These are phyloP conservation scores for Trichothecium roseum DNA, from an alignment of 2,329 filamentous ascomycete species.

Conservation along the genomic window DNA sequence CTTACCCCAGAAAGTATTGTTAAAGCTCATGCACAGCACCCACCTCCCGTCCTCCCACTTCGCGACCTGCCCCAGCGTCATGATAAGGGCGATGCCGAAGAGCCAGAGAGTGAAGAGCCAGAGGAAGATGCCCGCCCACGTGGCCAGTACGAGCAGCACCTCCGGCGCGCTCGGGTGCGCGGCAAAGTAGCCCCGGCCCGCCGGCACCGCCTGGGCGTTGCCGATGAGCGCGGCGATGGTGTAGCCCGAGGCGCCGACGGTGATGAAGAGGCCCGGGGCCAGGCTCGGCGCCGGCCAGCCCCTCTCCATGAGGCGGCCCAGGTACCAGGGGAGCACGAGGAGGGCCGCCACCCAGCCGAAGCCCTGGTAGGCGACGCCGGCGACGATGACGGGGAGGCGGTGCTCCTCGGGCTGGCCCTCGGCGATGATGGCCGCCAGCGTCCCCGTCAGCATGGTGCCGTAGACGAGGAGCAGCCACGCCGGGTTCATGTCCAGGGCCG, in stretches of 20 bases:
- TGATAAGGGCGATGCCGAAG: constrained; percentile 32
- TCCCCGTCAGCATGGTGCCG: constrained; percentile 63
- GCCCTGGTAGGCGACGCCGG: constrained; percentile 59
- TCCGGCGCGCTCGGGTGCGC: not conserved
- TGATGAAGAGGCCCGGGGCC: constrained; percentile 63
- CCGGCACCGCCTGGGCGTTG: constrained; percentile 44
- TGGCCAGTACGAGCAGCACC: constrained; percentile 29
- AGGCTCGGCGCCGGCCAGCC: constrained; percentile 48
- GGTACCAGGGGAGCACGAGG: constrained; percentile 65
- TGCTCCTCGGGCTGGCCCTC: constrained; percentile 45
- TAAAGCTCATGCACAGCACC: no score
- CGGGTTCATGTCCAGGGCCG: constrained; percentile 56
- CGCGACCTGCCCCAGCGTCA: constrained; percentile 11
- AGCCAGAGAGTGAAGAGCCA: constrained; percentile 55
- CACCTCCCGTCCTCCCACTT: no score
- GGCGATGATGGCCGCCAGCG: constrained; percentile 56
- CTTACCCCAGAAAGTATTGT: no score
- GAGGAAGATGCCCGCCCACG: constrained; percentile 44
- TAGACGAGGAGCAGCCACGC: constrained; percentile 68
- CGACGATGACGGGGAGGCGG: constrained; percentile 53
- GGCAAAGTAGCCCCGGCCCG: constrained; percentile 3
- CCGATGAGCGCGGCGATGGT: constrained; percentile 61
- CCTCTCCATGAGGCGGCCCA: constrained; percentile 59
- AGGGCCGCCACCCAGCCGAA: constrained; percentile 58
- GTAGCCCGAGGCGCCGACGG: constrained; percentile 64